Conservation (phyloP, 2,329 filamentous ascomycete genomes). For the Stenocarpella maydis region DNA sequence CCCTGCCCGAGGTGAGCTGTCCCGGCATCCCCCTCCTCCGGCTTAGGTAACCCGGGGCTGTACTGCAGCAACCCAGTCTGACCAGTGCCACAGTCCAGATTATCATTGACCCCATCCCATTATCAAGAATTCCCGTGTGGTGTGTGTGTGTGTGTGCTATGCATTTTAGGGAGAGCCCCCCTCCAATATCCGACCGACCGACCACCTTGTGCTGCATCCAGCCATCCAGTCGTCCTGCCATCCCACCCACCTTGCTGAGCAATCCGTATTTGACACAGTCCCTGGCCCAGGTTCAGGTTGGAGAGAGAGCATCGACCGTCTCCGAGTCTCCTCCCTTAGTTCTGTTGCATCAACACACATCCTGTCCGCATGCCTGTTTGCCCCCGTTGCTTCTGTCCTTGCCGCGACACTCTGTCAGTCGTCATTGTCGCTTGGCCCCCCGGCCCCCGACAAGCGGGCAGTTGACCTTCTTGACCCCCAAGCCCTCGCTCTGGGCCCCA, state of each 20-base stretch:
- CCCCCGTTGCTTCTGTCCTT: slow-evolving; percentile 9
- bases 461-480: slow-evolving; percentile 13
- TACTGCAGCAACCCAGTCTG: background rate
- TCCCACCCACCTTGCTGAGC: too few species aligned
- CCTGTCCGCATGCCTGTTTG: slow-evolving; percentile 15
- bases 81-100: slow-evolving; percentile 11
- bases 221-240: too few species aligned
- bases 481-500: slow-evolving; percentile 6
- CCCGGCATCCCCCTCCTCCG: slow-evolving; percentile 2
- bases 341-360: slow-evolving; percentile 4
- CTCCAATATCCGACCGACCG: slow-evolving; percentile 1
- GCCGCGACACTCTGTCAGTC: slow-evolving; percentile 19
- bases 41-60: slow-evolving; percentile 19
- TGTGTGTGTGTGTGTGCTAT: too few species aligned
- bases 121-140: slow-evolving; percentile 23
- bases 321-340: slow-evolving; percentile 6
- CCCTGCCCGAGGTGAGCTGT: background rate
- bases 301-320: slow-evolving; percentile 18
- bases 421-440: slow-evolving; percentile 25
- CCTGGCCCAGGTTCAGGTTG: slow-evolving; percentile 18
- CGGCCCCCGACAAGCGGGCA: slow-evolving; percentile 20
- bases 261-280: slow-evolving; percentile 16
- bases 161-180: slow-evolving; percentile 22
- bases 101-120: slow-evolving; percentile 17
- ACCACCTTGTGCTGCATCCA: slow-evolving; percentile 21